Conservation (phyloP, 176 grass and related monocot species). For the Eremochloa ophiuroides region DNA sequence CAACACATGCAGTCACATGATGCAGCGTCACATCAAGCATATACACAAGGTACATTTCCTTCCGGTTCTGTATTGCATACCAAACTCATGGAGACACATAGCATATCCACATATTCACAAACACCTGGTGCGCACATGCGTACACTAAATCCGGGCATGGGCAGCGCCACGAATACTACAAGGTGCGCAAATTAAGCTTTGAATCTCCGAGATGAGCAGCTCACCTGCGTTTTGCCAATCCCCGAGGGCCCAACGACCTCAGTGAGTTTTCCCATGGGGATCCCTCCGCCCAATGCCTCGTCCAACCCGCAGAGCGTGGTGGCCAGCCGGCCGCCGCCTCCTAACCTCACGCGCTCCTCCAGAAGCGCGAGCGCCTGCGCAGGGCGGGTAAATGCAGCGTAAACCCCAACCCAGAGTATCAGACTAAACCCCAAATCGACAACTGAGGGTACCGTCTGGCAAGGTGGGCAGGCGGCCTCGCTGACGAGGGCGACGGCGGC, state of each 20-base stretch:
- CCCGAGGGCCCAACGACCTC: slow-evolving; percentile 88
- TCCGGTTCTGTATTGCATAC: not conserved
- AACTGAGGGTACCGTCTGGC: slow-evolving; percentile 55
- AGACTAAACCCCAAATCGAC: not conserved
- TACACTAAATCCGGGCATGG: not conserved
- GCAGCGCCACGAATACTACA: not conserved
- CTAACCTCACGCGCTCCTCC: slow-evolving; percentile 37
- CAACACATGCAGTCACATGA: not conserved
- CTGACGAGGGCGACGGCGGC: slow-evolving; percentile 60
- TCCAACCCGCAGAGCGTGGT: slow-evolving; percentile 73
- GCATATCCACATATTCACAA: slow-evolving; percentile 2
- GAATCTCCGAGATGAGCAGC: not conserved
- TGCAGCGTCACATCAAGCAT: not conserved
- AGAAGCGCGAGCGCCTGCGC: slow-evolving; percentile 37
- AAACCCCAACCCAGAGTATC: not conserved
- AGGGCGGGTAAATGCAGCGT: not conserved
- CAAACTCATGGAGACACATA: not conserved
- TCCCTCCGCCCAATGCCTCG: slow-evolving; percentile 70
- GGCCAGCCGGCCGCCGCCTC: slow-evolving; percentile 43
- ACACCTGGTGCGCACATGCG: not conserved
- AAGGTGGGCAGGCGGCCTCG: slow-evolving; percentile 76
- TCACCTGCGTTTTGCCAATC: slow-evolving; percentile 93
- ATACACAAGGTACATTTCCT: not conserved
- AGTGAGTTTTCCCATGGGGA: slow-evolving; percentile 71
- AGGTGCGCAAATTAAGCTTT: not conserved